Conservation (phyloP, 805 yeast genomes). For the Debaryomyces castellii region DNA sequence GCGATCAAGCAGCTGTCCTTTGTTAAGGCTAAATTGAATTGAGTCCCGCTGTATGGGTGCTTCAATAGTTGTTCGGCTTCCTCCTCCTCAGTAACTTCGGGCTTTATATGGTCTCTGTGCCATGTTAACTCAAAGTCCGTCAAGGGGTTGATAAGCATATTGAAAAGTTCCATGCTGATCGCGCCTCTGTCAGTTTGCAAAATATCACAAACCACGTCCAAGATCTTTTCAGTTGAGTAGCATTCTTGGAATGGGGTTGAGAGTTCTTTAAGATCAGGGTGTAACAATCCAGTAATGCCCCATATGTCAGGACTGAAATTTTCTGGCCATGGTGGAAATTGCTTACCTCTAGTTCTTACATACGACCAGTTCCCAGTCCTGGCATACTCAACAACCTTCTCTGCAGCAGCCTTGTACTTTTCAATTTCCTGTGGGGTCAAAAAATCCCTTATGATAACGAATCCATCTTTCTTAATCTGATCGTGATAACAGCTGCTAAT, state of each 20-base stretch:
- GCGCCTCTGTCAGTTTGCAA: slow-evolving; percentile 35
- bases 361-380: slow-evolving; percentile 49
- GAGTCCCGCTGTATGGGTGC: slow-evolving; percentile 48
- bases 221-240: slow-evolving; percentile 38
- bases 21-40: slow-evolving; percentile 50
- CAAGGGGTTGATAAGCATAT: slow-evolving; percentile 53
- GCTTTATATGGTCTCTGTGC: slow-evolving; percentile 53
- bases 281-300: slow-evolving; percentile 50
- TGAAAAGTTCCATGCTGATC: slow-evolving; percentile 48
- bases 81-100: slow-evolving; percentile 45
- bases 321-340: slow-evolving; percentile 58
- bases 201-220: slow-evolving; percentile 42
- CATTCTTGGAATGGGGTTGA: slow-evolving; percentile 39
- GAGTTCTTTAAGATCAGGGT: slow-evolving; percentile 43
- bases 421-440: slow-evolving; percentile 41
- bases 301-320: slow-evolving; percentile 52
- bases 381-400: slow-evolving; percentile 38
- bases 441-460: slow-evolving; percentile 39
- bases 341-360: slow-evolving; percentile 51
- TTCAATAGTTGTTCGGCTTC: slow-evolving; percentile 38
- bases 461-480: slow-evolving; percentile 35
- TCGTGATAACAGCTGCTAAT: slow-evolving; percentile 25
- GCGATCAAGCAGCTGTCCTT: slow-evolving; percentile 48
- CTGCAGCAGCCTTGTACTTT: slow-evolving; percentile 34
- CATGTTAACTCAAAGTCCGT: slow-evolving; percentile 54